Evolutionary conservation across 2,329 filamentous ascomycete genomes (phyloP).

Genomic region (Hypomyces rosellus): DNA sequence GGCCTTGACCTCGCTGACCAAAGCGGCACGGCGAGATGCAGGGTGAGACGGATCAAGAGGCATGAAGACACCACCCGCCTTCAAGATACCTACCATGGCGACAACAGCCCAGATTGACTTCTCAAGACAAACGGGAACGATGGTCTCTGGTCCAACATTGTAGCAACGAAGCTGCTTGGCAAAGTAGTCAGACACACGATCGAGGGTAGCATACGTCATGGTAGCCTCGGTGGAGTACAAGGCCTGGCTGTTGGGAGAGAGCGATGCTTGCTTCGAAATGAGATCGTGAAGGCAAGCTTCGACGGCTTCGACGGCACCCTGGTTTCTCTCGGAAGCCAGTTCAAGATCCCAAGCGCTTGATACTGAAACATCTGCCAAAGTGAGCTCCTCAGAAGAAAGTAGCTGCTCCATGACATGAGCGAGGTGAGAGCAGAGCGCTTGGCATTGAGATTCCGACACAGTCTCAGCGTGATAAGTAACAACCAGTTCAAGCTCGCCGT

Average conservation of each 20-base stretch:
- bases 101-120: constrained; percentile 6
- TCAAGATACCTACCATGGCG: constrained; percentile 7
- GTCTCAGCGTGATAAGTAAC: not conserved
- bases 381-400: not conserved
- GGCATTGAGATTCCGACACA: not conserved
- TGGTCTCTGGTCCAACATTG: not conserved
- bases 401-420: constrained; percentile 2
- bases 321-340: constrained; percentile 1
- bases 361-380: not conserved
- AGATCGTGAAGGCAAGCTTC: constrained; percentile 5
- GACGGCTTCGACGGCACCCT: not conserved
- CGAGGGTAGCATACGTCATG: constrained; percentile 1
- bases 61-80: constrained; percentile 7
- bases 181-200: not conserved
- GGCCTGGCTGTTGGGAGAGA: not conserved
- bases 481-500: not conserved
- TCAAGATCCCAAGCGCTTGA: constrained; percentile 4
- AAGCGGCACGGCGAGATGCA: not conserved
- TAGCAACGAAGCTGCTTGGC: constrained; percentile 1
- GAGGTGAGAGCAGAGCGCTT: not conserved
- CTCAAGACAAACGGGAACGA: constrained; percentile 6
- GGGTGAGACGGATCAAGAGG: constrained; percentile 8
- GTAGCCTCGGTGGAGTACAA: not conserved
- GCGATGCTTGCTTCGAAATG: not conserved
- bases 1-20: constrained; percentile 2